phyloP scores from a whole-genome alignment of 2,329 filamentous ascomycete species.

The Penicillium sp. region DNA sequence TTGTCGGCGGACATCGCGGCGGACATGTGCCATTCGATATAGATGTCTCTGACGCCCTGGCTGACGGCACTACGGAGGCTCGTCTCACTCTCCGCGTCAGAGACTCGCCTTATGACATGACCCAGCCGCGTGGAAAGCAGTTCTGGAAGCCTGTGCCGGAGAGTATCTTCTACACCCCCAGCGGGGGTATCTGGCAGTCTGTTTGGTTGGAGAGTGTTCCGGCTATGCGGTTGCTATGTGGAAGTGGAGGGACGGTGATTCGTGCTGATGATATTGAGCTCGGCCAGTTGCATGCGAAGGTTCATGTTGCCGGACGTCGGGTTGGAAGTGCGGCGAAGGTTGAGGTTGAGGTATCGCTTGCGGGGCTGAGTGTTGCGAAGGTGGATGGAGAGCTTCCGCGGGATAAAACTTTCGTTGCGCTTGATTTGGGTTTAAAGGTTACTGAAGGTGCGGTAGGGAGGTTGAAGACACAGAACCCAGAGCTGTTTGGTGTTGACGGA shows the following conservation, averaged over 20 bases:
- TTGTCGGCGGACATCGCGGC: conserved; percentile 55
- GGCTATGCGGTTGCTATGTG: conserved; percentile 54
- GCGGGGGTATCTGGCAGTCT: conserved; percentile 72
- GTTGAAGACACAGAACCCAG: conserved; percentile 24
- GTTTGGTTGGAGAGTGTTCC: conserved; percentile 65
- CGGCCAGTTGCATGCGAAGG: conserved; percentile 51
- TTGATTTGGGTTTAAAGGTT: conserved; percentile 54
- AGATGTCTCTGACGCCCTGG: conserved; percentile 52
- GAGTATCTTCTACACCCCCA: conserved; percentile 68
- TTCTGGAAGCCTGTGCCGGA: conserved; percentile 57
- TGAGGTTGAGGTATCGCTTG: conserved; percentile 56
- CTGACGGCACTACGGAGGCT: conserved; percentile 21
- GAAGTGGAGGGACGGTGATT: conserved; percentile 62
- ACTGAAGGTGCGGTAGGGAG: conserved; percentile 31
- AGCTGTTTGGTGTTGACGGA: conserved; percentile 45
- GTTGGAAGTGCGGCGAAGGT: conserved; percentile 43
- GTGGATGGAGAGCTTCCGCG: conserved; percentile 47
- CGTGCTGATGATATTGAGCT: conserved; percentile 56
- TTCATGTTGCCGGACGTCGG: conserved; percentile 49
- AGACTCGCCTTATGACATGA: conserved; percentile 64
- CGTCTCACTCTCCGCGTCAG: conserved; percentile 59
- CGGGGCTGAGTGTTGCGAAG: conserved; percentile 50
- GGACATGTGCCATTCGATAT: conserved; percentile 64
- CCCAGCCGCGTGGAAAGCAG: conserved; percentile 67
- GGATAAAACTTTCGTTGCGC: conserved; percentile 51